Evolutionary conservation across 495 filamentous ascomycete genomes (phyloP), one percentile per base, ranked within the genome.

Genomic region (Aspergillus heteromorphus): DNA sequence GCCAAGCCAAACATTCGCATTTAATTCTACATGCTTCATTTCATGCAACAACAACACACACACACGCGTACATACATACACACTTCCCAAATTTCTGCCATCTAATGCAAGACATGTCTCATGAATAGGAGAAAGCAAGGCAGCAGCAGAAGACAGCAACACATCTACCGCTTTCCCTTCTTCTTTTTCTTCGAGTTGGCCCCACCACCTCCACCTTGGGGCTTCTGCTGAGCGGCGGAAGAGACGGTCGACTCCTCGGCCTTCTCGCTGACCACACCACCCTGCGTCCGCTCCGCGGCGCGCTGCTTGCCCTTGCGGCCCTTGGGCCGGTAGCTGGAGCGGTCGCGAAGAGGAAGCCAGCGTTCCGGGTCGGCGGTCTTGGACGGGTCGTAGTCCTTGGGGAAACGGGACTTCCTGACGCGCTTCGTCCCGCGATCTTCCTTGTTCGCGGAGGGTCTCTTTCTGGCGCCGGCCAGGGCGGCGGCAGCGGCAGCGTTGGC

Each of bases 231-330:
- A 55, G 51, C 65, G 21, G 75, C 76, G 74, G 47, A 80, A 6
- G 72, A 79, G n/a, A 78, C 74, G 2, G 82, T 77, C 23, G 43
- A 47, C 30, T 85, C 87, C 19, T 83, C 84, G 9, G 83, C 81
- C 64, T 86, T 85, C 55, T 87, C 88, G 49, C 68, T 80, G 17
- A 87, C 84, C 36, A 83, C 70, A 31, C 91, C 91, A 58, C 93
- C 93, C 73, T 98, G 93, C 10, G 89, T 96, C 27, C 85, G 74
- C 40, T 87, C 88, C 21, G 79, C 81, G 14, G 80, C 84, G 65
- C 83, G 85, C 75, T 87, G 88, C 78, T 89, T 92, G 10, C 89
- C 89, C 78, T 95, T 97, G 68, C 84, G 86, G 10, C 91, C 91
- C 73, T 95, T 95, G 13, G 92, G 92, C 47, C 86, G 74, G 71